Percentiles rank a stretch among this genome's conserved stretches.
Evolutionary conservation across 345 rosid species (phyloP).

Genomic region (Gossypium bickii): DNA sequence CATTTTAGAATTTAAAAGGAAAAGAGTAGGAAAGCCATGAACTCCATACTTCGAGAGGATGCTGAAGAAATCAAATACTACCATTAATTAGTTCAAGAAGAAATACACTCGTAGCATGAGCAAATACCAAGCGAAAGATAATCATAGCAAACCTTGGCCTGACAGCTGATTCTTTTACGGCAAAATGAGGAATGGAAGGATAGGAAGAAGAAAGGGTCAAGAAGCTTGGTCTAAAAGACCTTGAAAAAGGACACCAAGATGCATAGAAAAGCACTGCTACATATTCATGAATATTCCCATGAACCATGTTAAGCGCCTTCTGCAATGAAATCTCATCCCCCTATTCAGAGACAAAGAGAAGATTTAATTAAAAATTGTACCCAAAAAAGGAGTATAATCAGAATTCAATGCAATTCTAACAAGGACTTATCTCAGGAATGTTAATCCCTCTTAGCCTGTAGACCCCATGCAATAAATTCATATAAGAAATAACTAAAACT

Average conservation of each 20-base stretch:
- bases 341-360: conserved; percentile 34
- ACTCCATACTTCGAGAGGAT: conserved; percentile 91
- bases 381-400: background rate
- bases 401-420: background rate
- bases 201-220: conserved; percentile 60
- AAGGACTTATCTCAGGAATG: background rate
- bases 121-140: conserved; percentile 4
- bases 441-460: background rate
- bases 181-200: conserved; percentile 70
- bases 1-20: conserved; percentile 74
- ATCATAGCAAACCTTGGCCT: conserved; percentile 65
- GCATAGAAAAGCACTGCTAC: conserved; percentile 92
- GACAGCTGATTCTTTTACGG: conserved; percentile 77
- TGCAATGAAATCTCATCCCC: conserved; percentile 80
- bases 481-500: background rate
- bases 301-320: conserved; percentile 59
- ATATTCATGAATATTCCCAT: conserved; percentile 45
- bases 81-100: conserved; percentile 7
- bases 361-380: conserved; percentile 6
- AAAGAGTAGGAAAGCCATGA: conserved; percentile 85
- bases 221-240: conserved; percentile 62
- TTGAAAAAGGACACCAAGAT: conserved; percentile 94
- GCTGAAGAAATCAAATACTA: conserved; percentile 36
- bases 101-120: background rate
- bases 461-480: background rate